Base-by-base conservation (phyloP, 164 flowering plant genomes). In the Platanus orientalis region DNA sequence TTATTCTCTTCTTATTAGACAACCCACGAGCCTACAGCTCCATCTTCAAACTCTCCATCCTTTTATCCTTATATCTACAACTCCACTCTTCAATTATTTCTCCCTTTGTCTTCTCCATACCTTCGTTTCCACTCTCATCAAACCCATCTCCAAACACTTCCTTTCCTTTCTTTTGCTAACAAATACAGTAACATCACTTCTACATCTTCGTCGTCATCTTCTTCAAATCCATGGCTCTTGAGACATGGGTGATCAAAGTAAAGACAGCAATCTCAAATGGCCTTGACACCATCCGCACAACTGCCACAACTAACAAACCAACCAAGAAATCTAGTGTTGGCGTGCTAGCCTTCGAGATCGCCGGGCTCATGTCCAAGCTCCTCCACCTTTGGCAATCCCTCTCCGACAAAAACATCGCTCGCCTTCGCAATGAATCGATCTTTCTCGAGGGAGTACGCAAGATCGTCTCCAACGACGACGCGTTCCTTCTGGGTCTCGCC, bases 391-490 rank as follows among this genome's bases (percentile, higher is more conserved):
- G 85, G 83, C 86, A 78, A 20, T 81, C 87, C 21, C 85, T 94
- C 36, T 76, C 95, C 13, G 93, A 94, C 71, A 68, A 78, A 27
- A 72, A 67, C 73, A 66, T 85, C 28, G 6, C 67, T 48, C 81
- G 82, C 10, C 69, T 87, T 30, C 80, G 82, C 13, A 70, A 73
- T 57, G 84, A 84, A 11, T 72, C 84, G 2, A 76, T 84, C 19
- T 62, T 80, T 9, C 80, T 90, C 4, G 89, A 88, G 64, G 98
- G 97, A 20, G 86, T 90, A n/a, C 81, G 82, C 2, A 90, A 88
- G 71, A 81, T 93, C 51, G 89, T 93, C 63, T 90, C 98, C 29
- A 81, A 76, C 67, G 96, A 93, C 65, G 97, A 93, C 9, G 49
- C 78, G 7, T 85, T 93, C 69, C 88, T 90, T 39, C 78, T 90